Conservation (phyloP, 805 yeast species). For the Saccharomycopsis olivae region DNA sequence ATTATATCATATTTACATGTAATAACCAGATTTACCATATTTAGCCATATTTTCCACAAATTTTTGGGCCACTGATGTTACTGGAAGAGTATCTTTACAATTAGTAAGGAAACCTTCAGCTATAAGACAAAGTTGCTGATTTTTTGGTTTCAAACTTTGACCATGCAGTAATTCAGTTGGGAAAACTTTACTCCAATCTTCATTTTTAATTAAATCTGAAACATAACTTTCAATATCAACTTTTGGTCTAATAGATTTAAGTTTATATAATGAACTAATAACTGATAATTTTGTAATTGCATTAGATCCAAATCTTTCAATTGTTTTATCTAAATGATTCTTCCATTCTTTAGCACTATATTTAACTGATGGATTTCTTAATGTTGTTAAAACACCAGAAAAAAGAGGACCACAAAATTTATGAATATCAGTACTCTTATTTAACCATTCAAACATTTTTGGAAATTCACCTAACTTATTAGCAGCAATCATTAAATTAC, state of each 20-base stretch:
- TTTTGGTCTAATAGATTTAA: too few relatives aligned
- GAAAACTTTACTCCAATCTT: conserved; percentile 4
- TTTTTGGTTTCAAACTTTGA: conserved; percentile 3
- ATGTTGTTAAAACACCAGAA: conserved; percentile 10
- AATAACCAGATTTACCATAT: too few relatives aligned
- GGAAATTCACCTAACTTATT: conserved; percentile 14
- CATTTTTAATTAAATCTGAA: too few relatives aligned
- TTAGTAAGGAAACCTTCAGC: too few relatives aligned
- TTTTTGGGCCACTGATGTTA: too few relatives aligned
- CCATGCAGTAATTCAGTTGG: conserved; percentile 10
- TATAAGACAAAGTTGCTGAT: neutral
- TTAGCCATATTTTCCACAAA: too few relatives aligned
- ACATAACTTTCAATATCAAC: too few relatives aligned
- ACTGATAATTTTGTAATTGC: too few relatives aligned
- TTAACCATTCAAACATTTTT: conserved; percentile 10
- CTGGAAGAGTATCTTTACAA: too few relatives aligned
- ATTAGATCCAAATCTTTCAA: neutral
- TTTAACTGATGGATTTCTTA: conserved; percentile 5
- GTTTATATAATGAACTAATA: too few relatives aligned
- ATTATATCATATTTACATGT: too few relatives aligned
- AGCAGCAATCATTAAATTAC: conserved; percentile 13
- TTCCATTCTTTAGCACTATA: neutral
- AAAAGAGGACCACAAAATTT: conserved; percentile 2
- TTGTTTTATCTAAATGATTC: neutral
- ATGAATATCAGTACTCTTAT: conserved; percentile 2